Base-by-base conservation (phyloP, 176 grass and related monocot species). In the Hordeum marinum region DNA sequence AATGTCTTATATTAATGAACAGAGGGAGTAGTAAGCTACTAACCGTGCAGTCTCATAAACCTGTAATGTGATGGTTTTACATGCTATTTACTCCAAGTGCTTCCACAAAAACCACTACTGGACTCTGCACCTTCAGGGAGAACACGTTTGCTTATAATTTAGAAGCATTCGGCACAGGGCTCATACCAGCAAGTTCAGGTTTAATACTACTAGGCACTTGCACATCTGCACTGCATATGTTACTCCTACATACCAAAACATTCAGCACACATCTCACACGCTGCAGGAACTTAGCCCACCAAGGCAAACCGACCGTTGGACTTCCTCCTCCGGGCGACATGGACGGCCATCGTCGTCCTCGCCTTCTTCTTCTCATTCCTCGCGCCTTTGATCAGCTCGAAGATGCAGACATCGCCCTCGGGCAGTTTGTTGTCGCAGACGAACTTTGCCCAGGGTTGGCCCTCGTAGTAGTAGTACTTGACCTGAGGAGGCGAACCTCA, bases 321-420 rank as follows among this genome's bases (percentile, higher is more conserved):
- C 63, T 83, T 83, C 73, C 63, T 65, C 63, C 63, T 65, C 27
- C 40, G 48, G 54, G 62, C 9, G 64, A 83, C 80, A 83, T 83
- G 80, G 11, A 88, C 74, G 0, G 23, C 39, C 80, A 88, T 88
- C 4, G 36, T 32, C 7, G 17, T 29, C 45, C 12, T 48, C 7
- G 31, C 27, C 13, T 3, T 1, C 26, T 17, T 67, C 29, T 34
- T 34, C 6, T 41, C 77, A 66, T 14, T 88, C 63, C 10, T 68
- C 4, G 58, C 4, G 5, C 35, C 29, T 68, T 68, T 90, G 29
- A 75, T 80, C 63, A 93, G 45, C 46, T 93, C 85, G 15, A 88
- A 90, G 26, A 82, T 1, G 8, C 91, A 88, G 63, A 80, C 11
- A 20, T 86, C 17, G 3, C 75, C 85, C 29, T 73, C 66, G 7